phyloP scores from a whole-genome alignment of 371 early-diverging fungal genomes.

The Mucor sp. region DNA sequence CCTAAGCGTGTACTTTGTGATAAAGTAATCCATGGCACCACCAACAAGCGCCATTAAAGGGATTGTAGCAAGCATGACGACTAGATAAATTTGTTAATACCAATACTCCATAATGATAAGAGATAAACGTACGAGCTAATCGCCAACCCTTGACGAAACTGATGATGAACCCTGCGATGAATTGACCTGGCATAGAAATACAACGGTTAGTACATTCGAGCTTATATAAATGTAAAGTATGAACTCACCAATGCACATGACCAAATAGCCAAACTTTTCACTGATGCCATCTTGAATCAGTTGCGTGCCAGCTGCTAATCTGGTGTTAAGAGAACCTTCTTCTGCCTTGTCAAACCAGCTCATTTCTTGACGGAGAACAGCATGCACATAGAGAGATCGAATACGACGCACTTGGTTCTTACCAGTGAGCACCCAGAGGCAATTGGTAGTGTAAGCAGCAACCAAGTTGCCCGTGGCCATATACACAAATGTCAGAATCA shows the following conservation, averaged over 20 bases:
- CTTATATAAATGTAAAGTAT: not conserved
- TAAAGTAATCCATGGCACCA: slow-evolving; percentile 68
- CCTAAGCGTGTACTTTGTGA: slow-evolving; percentile 51
- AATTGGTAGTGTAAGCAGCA: slow-evolving; percentile 38
- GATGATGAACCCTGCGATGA: slow-evolving; percentile 83
- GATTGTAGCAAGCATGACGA: slow-evolving; percentile 73
- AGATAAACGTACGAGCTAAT: slow-evolving; percentile 44
- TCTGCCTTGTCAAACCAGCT: slow-evolving; percentile 87
- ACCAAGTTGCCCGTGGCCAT: slow-evolving; percentile 45
- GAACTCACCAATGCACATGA: slow-evolving; percentile 48
- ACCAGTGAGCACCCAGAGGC: slow-evolving; percentile 46
- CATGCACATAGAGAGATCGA: slow-evolving; percentile 60
- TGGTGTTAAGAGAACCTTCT: slow-evolving; percentile 72
- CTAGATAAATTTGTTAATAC: not conserved
- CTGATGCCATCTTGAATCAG: slow-evolving; percentile 85
- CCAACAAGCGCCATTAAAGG: slow-evolving; percentile 60
- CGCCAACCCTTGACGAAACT: slow-evolving; percentile 88
- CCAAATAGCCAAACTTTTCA: slow-evolving; percentile 79
- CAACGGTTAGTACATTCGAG: not conserved
- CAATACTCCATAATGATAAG: not conserved
- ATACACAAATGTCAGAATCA: slow-evolving; percentile 48
- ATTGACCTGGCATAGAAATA: slow-evolving; percentile 45
- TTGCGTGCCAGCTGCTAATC: slow-evolving; percentile 82
- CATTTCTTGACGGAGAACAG: slow-evolving; percentile 89
- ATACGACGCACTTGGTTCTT: slow-evolving; percentile 46